A percentile compares a stretch with the other conserved stretches of the same genome.
Conservation (phyloP, 768 basidiomycete genomes). For the Guyanaporus albipodus region DNA sequence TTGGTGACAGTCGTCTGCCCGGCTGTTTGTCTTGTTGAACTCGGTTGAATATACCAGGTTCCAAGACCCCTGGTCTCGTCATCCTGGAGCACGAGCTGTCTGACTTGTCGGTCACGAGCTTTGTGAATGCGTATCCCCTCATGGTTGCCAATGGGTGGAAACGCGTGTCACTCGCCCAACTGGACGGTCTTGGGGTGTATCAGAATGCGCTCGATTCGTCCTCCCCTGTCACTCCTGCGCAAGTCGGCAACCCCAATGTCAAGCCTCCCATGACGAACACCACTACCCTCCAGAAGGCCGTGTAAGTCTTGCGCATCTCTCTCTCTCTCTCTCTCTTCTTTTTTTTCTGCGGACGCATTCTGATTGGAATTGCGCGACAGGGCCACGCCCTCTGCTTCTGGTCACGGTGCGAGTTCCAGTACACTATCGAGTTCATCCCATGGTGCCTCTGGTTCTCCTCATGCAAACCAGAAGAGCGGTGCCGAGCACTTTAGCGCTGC, state of each 20-base stretch:
- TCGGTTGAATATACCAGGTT: constrained; percentile 33
- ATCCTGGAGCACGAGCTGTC: constrained; percentile 83
- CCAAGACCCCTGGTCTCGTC: constrained; percentile 76
- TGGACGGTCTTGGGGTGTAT: constrained; percentile 40
- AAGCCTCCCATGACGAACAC: constrained; percentile 17
- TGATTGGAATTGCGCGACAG: constrained; percentile 6
- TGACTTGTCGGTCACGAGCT: constrained; percentile 55
- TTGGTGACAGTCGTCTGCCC: constrained; percentile 17
- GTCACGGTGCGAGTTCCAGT: neutral
- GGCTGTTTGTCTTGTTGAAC: neutral
- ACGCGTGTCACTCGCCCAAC: constrained; percentile 49
- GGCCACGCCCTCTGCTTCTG: neutral
- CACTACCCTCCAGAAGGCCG: neutral
- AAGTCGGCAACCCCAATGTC: constrained; percentile 17
- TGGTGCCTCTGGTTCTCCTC: constrained; percentile 19
- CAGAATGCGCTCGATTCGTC: constrained; percentile 40
- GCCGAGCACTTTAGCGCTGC: constrained; percentile 24
- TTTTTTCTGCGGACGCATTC: neutral
- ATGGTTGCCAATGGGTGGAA: constrained; percentile 73
- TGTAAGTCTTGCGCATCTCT: constrained; percentile 6
- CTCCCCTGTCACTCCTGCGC: constrained; percentile 27
- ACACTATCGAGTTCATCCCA: constrained; percentile 11
- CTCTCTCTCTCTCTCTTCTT: neutral
- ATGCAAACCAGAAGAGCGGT: constrained; percentile 33
- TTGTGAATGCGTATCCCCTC: constrained; percentile 60